Evolutionary conservation across 495 filamentous ascomycete species (phyloP), one percentile per base, ranked within the genome.

Genomic region (Penicillium ucsense): DNA sequence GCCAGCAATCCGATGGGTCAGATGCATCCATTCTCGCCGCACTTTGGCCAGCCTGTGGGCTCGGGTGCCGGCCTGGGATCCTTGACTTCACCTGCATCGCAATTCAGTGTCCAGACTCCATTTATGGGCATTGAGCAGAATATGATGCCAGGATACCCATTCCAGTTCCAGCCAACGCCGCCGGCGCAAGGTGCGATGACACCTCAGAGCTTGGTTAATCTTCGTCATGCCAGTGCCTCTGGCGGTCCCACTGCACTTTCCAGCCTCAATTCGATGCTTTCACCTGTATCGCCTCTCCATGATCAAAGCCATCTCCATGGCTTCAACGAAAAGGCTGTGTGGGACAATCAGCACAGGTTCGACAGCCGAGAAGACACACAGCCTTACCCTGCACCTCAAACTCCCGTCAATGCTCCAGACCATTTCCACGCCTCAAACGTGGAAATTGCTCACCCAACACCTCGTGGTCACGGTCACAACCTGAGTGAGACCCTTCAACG

Each of bases 401-500:
- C 66, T 8, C 68, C 66, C 33, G 54, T 57, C 41, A 63, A 61
- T 12, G 62, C 57, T 11, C 54, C 68, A 36, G 70, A 72, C 49
- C 61, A 72, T 38, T 72, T 71, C 62, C 71, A 72, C 32, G 56
- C 65, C n/a, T 72, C 63, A 32, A 74, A 62, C 49, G 67, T 67
- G 27, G 74, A 81, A 37, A 78, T 87, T 57, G 81, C 78, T 41
- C 73, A 79, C 37, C 84, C 83, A 7, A 81, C 76, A 35, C 83
- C 84, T 38, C 77, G 78, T 45, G 76, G 79, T 20, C 81, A 83
- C 41, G 65, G 66, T 36, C 82, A 84, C 41, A 84, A 86, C 52
- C 64, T 83, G 35, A 85, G 81, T 49, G 77, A 80, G 47, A 86
- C 78, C 32, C 72, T 96, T 30, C 88, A 95, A 62, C 81, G 83